Evolutionary conservation across 2,329 filamentous ascomycete genomes (phyloP).

Genomic region (Thyridium curvatum): DNA sequence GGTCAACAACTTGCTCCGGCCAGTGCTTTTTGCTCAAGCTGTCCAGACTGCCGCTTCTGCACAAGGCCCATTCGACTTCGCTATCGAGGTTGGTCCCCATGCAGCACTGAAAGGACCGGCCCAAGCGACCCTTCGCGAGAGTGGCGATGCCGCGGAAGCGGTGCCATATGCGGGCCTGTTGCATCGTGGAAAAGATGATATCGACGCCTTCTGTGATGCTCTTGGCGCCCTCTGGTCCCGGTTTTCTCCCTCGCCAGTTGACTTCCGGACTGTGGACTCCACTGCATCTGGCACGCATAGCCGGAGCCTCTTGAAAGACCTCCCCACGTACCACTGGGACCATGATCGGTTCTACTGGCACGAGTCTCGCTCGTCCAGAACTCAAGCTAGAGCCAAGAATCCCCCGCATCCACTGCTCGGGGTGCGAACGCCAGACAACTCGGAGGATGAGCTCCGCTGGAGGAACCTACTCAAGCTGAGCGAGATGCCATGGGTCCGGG

Average conservation of each 20-base stretch:
- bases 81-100: constrained; percentile 35
- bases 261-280: constrained; percentile 14
- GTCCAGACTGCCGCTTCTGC: constrained; percentile 17
- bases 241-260: constrained; percentile 5
- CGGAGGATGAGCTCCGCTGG: constrained; percentile 14
- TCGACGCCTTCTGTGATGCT: not conserved
- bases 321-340: constrained; percentile 8
- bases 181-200: not conserved
- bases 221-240: constrained; percentile 1
- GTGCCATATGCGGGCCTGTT: not conserved
- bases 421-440: not conserved
- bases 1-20: constrained; percentile 36
- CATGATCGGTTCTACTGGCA: constrained; percentile 5
- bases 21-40: constrained; percentile 36
- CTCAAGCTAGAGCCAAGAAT: not conserved
- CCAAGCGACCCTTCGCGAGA: constrained; percentile 19
- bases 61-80: constrained; percentile 21
- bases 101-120: constrained; percentile 25
- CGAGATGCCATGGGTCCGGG: constrained; percentile 29
- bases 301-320: constrained; percentile 1
- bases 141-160: not conserved
- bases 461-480: constrained; percentile 13
- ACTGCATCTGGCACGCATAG: constrained; percentile 9
- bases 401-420: constrained; percentile 9
- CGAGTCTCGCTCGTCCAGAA: constrained; percentile 6